Conservation (phyloP, 805 yeast genomes). For the Limtongozyma cylindracea region DNA sequence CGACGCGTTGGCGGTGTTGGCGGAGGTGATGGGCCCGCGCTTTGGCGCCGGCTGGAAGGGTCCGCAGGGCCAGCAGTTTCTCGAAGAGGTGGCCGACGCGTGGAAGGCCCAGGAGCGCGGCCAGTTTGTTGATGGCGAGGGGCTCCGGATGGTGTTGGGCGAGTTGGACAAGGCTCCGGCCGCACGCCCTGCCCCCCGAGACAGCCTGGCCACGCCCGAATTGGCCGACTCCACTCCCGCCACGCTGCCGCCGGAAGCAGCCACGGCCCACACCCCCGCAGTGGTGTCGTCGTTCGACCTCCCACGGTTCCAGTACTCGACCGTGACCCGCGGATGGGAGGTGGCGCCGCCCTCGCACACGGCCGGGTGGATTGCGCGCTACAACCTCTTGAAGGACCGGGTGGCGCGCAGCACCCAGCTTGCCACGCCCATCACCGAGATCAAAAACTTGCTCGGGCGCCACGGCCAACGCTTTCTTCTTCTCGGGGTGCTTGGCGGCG, state of each 20-base stretch:
- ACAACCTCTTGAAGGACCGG: conserved; percentile 40
- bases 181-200: conserved; percentile 5
- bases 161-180: conserved; percentile 3
- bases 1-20: conserved; percentile 48
- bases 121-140: conserved; percentile 56
- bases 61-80: conserved; percentile 26
- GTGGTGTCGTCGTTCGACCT: too few species aligned
- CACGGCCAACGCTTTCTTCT: conserved; percentile 52
- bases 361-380: conserved; percentile 14
- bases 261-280: too few species aligned
- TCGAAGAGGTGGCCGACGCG: conserved; percentile 54
- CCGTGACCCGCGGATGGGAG: too few species aligned
- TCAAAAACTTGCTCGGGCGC: conserved; percentile 72
- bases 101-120: conserved; percentile 91
- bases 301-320: too few species aligned
- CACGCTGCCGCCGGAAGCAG: too few species aligned
- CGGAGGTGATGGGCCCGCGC: conserved; percentile 47
- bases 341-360: too few species aligned
- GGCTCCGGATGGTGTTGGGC: conserved; percentile 32
- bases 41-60: conserved; percentile 82
- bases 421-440: conserved; percentile 38
- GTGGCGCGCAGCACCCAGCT: conserved; percentile 54
- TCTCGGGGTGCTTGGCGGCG: conserved; percentile 50
- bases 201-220: conserved; percentile 50
- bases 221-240: conserved; percentile 38